phyloP scores from a whole-genome alignment of 2,329 filamentous ascomycete genomes.

The Peltaster fructicola region DNA sequence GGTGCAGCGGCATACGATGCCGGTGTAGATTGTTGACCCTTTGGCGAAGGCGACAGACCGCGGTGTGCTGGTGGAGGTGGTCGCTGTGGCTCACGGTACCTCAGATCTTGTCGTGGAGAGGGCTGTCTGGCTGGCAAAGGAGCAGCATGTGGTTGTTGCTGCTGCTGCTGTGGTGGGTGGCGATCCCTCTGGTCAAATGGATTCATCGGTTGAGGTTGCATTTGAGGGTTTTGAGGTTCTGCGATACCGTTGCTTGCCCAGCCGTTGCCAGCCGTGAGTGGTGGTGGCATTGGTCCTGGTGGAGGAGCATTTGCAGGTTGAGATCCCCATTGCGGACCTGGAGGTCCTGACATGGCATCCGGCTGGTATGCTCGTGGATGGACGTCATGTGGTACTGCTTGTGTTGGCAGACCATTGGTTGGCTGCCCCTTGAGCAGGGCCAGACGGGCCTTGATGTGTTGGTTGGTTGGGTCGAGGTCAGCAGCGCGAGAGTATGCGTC shows the following conservation, averaged over 20 bases:
- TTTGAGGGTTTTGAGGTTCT: conserved; percentile 50
- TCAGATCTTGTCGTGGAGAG: conserved; percentile 52
- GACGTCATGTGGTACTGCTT: conserved; percentile 76
- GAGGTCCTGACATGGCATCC: conserved; percentile 56
- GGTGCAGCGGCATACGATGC: conserved; percentile 32
- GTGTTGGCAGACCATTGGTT: conserved; percentile 48
- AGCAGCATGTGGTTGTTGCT: conserved; percentile 18
- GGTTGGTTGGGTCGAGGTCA: conserved; percentile 81
- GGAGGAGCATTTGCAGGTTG: conserved; percentile 48
- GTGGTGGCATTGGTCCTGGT: conserved; percentile 44
- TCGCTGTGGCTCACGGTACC: conserved; percentile 25
- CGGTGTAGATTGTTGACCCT: conserved; percentile 35
- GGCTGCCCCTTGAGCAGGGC: conserved; percentile 71
- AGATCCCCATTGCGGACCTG: conserved; percentile 76
- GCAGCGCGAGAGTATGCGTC: conserved; percentile 91
- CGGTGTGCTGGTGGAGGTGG: conserved; percentile 34
- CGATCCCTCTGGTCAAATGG: conserved; percentile 66
- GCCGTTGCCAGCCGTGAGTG: conserved; percentile 30
- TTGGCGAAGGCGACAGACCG: conserved; percentile 40
- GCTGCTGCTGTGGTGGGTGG: conserved; percentile 51
- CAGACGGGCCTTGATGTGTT: conserved; percentile 88
- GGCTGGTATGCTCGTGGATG: conserved; percentile 88
- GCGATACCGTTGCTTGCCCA: conserved; percentile 53
- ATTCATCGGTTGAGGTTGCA: conserved; percentile 55
- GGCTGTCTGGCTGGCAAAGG: conserved; percentile 10